Evolutionary conservation across 176 grass and related monocot genomes (phyloP).

Genomic region (Avena atlantica): DNA sequence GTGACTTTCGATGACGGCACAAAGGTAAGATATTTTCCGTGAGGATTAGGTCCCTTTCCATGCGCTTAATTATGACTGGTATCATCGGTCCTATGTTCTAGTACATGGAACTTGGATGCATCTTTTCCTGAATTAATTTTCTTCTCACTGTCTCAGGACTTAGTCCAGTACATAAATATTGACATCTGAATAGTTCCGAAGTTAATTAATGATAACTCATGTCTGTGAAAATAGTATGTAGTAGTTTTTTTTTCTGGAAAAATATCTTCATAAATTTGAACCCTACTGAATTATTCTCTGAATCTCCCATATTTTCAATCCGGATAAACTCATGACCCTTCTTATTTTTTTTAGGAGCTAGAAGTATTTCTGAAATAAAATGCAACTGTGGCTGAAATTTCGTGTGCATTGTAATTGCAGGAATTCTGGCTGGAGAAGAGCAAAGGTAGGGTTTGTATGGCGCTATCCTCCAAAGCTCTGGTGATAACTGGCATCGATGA

Average conservation of each 20-base stretch:
- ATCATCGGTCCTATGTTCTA: background rate
- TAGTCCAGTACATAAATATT: background rate
- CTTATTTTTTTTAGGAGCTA: background rate
- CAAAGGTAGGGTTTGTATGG: slow-evolving; percentile 80
- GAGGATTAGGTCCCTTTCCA: background rate
- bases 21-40: slow-evolving; percentile 50
- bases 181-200: background rate
- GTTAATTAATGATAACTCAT: background rate
- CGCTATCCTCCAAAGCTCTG: slow-evolving; percentile 76
- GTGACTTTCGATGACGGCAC: slow-evolving; percentile 63
- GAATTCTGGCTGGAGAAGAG: slow-evolving; percentile 90
- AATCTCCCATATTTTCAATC: background rate
- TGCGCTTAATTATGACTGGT: background rate
- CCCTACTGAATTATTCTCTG: background rate
- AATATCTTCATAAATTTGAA: background rate
- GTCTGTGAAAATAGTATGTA: background rate
- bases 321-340: background rate
- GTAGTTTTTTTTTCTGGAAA: background rate
- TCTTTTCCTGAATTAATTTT: background rate
- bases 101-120: background rate
- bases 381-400: slow-evolving; percentile 18
- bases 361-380: background rate
- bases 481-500: slow-evolving; percentile 86
- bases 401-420: slow-evolving; percentile 44
- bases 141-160: background rate